Conservation (phyloP, 352 stramenopile genomes). For the Phytophthora pisi region DNA sequence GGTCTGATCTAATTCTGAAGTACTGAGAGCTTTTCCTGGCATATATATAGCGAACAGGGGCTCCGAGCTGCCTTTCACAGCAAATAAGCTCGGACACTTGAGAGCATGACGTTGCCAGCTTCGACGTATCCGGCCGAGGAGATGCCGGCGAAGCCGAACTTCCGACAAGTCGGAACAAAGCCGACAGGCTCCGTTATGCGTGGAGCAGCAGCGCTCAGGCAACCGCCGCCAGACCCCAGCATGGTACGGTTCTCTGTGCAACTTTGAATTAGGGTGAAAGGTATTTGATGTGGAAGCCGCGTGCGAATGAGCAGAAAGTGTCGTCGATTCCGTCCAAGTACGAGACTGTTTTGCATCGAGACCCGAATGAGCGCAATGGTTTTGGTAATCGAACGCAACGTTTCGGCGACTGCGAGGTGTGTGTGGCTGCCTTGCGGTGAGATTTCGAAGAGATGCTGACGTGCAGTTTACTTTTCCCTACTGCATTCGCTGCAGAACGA, state of each 20-base stretch:
- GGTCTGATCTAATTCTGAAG: conserved; percentile 9
- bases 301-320: conserved; percentile 39
- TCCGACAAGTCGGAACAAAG: conserved; percentile 67
- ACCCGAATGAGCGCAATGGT: conserved; percentile 60
- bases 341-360: conserved; percentile 72
- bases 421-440: background rate
- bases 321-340: conserved; percentile 84
- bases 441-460: background rate
- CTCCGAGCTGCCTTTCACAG: background rate
- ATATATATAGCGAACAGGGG: conserved; percentile 12
- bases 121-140: conserved; percentile 25
- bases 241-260: conserved; percentile 19
- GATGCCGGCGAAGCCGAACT: conserved; percentile 48
- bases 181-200: conserved; percentile 37
- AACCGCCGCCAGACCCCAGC: conserved; percentile 23
- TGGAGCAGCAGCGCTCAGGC: conserved; percentile 24
- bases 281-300: background rate
- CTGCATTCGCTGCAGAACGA: conserved; percentile 52
- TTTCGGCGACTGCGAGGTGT: conserved; percentile 65
- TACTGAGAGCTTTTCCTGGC: background rate
- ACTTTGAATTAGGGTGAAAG: background rate
- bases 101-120: conserved; percentile 27
- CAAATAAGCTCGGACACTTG: background rate
- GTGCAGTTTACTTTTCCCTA: background rate
- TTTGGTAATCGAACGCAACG: conserved; percentile 73